These are phyloP conservation scores for Tylopilus plumbeoviolaceoides DNA, from an alignment of 768 basidiomycete species.

Conservation along the genomic window DNA sequence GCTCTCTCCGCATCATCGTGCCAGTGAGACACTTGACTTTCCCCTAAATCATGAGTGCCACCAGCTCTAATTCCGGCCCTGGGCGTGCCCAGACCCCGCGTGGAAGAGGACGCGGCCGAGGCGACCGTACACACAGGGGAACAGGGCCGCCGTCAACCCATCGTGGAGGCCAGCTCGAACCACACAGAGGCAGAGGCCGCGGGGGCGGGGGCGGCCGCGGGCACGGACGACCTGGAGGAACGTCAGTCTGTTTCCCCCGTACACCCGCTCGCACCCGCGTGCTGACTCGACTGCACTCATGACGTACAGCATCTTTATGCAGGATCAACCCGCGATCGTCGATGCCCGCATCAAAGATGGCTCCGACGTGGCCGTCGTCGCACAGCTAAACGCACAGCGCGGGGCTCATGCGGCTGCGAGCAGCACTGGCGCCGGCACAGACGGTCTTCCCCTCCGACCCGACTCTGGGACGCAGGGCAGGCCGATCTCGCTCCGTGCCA, in stretches of 20 bases:
- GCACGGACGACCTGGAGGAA: slow-evolving; percentile 13
- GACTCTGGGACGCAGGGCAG: slow-evolving; percentile 41
- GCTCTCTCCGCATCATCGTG: too few species aligned
- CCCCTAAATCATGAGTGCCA: slow-evolving; percentile 1
- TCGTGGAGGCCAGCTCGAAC: slow-evolving; percentile 7
- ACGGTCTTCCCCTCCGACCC: slow-evolving; percentile 41
- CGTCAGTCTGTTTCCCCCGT: slow-evolving; percentile 9
- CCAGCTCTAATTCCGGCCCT: not conserved
- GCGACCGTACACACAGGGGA: slow-evolving; percentile 18
- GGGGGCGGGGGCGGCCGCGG: too few species aligned
- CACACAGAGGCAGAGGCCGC: slow-evolving; percentile 27
- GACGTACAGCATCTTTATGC: slow-evolving; percentile 32
- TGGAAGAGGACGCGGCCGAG: too few species aligned
- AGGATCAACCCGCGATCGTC: slow-evolving; percentile 39
- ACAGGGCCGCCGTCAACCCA: too few species aligned
- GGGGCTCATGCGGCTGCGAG: slow-evolving; percentile 1
- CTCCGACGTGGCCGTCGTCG: slow-evolving; percentile 37
- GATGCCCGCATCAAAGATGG: slow-evolving; percentile 47
- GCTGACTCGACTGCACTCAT: too few species aligned
- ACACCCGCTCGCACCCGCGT: not conserved
- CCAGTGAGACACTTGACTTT: too few species aligned
- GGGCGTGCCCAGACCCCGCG: slow-evolving; percentile 7
- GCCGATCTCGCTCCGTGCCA: slow-evolving; percentile 41
- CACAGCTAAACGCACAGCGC: slow-evolving; percentile 17
- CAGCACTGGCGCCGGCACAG: not conserved